Evolutionary conservation across 495 filamentous ascomycete genomes (phyloP), one percentile per base, ranked within the genome.

Genomic region (Pyronema omphalodes): DNA sequence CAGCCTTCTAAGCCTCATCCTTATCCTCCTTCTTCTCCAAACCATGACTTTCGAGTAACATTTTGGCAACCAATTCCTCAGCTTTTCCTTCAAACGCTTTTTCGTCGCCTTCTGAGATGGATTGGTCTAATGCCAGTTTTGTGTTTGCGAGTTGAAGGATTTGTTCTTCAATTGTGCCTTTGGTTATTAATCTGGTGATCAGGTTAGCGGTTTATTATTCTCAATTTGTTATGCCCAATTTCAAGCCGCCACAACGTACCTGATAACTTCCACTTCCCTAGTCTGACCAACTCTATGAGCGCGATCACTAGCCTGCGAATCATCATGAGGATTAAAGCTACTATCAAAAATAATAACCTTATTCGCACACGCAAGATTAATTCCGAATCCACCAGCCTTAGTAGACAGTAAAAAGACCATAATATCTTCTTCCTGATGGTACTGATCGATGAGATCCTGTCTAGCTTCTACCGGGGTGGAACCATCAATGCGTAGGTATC

Each of bases 341-440:
- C 83, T 84, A 67, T 98, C 91, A 63, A 96, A 95, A 62, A 98
- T 89, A 66, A 98, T 77, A 56, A 98, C 88, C 71, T 94, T 95
- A 70, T 96, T 96, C 3, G 91, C 93, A 41, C 81, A 84, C 9
- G 86, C 86, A 35, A 98, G 67, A 68, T 98, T 98, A 69, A 98
- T 93, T 12, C 91, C 91, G 3, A 88, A 86, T 37, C 91, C 91
- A 15, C 91, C 91, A 7, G 91, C 87, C 55, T 85, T 89, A 6
- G 91, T 98, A 0, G 84, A 89, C 0, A 98, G 74, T 36, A 98
- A 74, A 68, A 98, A 98, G 2, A 89, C 88, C 0, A 86, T 82
- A 54, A 98, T 93, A 6, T 77, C 74, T 5, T 72, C 70, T 55
- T 88, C 77, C 6, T 77, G 71, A 55, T 84, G 77, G 71, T 94